These are phyloP conservation scores for Sporothrix phasma DNA, from an alignment of 2,329 filamentous ascomycete species.

Conservation along the genomic window DNA sequence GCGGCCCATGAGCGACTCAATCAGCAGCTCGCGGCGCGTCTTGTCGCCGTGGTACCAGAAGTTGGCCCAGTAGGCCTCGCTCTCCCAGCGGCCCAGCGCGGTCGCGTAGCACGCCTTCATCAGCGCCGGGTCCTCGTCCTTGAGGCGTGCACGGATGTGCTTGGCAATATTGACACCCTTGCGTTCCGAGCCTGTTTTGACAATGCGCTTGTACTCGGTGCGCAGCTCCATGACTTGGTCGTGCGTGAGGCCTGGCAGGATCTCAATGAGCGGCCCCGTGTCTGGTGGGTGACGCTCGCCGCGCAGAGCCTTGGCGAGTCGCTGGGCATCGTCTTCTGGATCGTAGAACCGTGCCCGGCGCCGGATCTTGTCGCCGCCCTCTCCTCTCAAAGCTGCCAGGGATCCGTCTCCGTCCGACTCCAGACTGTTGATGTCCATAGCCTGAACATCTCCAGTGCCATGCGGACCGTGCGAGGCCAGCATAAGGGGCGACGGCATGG, in stretches of 20 bases:
- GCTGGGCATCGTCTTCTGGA: constrained; percentile 64
- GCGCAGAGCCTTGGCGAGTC: constrained; percentile 65
- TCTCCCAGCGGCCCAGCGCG: constrained; percentile 81
- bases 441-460: constrained; percentile 27
- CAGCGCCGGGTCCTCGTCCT: constrained; percentile 63
- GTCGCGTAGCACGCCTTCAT: constrained; percentile 89
- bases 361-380: constrained; percentile 35
- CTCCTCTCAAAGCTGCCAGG: constrained; percentile 15
- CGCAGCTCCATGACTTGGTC: constrained; percentile 82
- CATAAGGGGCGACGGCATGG: constrained; percentile 78
- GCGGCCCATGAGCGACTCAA: constrained; percentile 85
- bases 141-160: constrained; percentile 67
- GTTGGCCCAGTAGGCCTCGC: constrained; percentile 95
- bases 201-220: constrained; percentile 80
- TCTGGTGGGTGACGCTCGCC: constrained; percentile 54
- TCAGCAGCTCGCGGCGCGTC: constrained; percentile 76
- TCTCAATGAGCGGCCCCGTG: constrained; percentile 63
- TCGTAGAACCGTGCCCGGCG: constrained; percentile 74
- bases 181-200: constrained; percentile 63
- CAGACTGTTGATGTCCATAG: constrained; percentile 43
- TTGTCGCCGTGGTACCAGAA: constrained; percentile 92
- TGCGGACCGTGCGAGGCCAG: constrained; percentile 42
- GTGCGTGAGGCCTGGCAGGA: constrained; percentile 73
- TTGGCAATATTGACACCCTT: constrained; percentile 79
- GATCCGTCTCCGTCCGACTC: constrained; percentile 36